Evolutionary conservation across 345 rosid species (phyloP).

Genomic region (Alliaria petiolata): DNA sequence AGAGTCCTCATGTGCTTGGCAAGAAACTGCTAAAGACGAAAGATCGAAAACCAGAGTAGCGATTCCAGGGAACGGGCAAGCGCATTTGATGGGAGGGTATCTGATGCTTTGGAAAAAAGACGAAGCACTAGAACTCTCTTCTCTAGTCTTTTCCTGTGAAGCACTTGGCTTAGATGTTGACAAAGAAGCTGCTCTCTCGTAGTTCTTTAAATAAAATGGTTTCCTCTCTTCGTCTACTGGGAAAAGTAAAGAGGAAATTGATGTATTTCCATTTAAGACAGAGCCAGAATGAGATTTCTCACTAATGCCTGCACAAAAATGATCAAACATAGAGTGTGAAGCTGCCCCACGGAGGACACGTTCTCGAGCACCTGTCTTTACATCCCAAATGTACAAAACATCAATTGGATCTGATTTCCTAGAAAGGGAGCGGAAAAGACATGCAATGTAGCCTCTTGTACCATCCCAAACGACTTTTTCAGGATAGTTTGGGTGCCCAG

Average conservation of each 20-base stretch:
- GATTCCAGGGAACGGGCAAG: constrained; percentile 88
- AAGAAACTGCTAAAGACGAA: constrained; percentile 53
- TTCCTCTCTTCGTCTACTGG: constrained; percentile 68
- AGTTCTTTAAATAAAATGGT: constrained; percentile 40
- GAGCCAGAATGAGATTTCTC: constrained; percentile 54
- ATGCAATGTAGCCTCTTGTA: constrained; percentile 76
- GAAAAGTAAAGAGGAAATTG: constrained; percentile 70
- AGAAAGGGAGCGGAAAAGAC: constrained; percentile 53
- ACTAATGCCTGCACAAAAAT: constrained; percentile 75
- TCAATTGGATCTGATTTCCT: constrained; percentile 55
- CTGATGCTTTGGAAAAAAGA: constrained; percentile 35
- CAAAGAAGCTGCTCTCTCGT: constrained; percentile 39
- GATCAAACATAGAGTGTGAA: constrained; percentile 89
- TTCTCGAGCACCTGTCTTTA: constrained; percentile 80
- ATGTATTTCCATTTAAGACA: constrained; percentile 63
- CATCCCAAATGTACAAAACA: constrained; percentile 83
- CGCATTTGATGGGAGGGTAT: constrained; percentile 65
- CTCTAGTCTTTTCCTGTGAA: constrained; percentile 34
- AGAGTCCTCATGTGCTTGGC: constrained; percentile 35
- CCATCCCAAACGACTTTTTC: constrained; percentile 92
- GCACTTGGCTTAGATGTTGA: constrained; percentile 35
- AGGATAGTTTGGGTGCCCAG: constrained; percentile 75
- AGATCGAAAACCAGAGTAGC: constrained; percentile 76
- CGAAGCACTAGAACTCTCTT: constrained; percentile 33
- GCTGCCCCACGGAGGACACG: constrained; percentile 82